Evolutionary conservation across 352 stramenopile genomes (phyloP).

Genomic region (Phytophthora sp.): DNA sequence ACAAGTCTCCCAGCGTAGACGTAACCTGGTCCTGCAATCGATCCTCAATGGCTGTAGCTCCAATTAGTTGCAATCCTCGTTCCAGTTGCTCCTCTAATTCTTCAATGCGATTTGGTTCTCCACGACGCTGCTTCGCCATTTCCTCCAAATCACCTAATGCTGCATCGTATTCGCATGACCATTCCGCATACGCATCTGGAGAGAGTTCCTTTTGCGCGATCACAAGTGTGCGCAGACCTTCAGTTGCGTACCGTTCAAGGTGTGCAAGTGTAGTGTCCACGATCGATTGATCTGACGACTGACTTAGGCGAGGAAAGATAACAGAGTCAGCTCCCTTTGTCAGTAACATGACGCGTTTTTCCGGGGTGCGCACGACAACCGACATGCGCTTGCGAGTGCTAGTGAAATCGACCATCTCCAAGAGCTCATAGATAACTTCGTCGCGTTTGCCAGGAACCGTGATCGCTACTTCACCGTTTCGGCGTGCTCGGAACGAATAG

Average conservation of each 20-base stretch:
- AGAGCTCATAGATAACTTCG: conserved; percentile 80
- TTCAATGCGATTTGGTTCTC: conserved; percentile 76
- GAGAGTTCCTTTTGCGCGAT: conserved; percentile 85
- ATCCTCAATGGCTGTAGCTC: conserved; percentile 85
- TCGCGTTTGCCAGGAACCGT: conserved; percentile 36
- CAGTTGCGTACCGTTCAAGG: conserved; percentile 84
- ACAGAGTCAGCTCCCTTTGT: conserved; percentile 89
- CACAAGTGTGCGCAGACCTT: conserved; percentile 89
- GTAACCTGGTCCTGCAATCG: conserved; percentile 82
- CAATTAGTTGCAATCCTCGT: conserved; percentile 70
- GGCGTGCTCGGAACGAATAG: conserved; percentile 72
- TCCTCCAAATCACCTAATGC: conserved; percentile 78
- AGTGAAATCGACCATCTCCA: conserved; percentile 98
- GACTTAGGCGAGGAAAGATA: conserved; percentile 67
- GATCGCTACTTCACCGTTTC: conserved; percentile 71
- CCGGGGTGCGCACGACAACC: conserved; percentile 91
- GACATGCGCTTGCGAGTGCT: conserved; percentile 99
- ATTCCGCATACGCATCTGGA: conserved; percentile 65
- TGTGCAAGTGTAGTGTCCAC: conserved; percentile 75
- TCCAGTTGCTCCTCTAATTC: conserved; percentile 86
- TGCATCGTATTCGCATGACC: conserved; percentile 78
- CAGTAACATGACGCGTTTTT: conserved; percentile 70
- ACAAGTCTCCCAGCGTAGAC: conserved; percentile 74
- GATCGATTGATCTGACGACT: conserved; percentile 29
- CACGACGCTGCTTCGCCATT: conserved; percentile 57